Evolutionary conservation across 257 asterid genomes (phyloP), one percentile per base, ranked within the genome.

Genomic region (Solanum etuberosum): DNA sequence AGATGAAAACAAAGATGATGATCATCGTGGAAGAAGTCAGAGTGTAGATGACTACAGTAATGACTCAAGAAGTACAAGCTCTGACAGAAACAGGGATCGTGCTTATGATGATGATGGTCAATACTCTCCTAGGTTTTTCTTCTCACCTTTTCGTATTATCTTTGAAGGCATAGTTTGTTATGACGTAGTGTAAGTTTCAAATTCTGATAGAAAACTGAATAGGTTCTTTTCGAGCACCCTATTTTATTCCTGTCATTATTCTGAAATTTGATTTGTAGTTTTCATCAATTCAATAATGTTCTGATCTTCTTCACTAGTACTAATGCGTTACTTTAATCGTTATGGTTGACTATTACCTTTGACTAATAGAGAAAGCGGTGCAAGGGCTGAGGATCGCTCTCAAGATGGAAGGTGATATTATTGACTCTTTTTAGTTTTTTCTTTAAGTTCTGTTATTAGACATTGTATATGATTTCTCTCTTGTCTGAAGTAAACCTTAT

Each of bases 31-130:
- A 89, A 92, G 96, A 89, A 89, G 96, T 89, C 94, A 61, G 80
- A 92, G 88, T 76, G 43, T 57, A 61, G 95, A 95, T 92, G 94
- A 90, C 65, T 88, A 93, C 90, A 91, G 91, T 76, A 89, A 92
- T 92, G 98, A 93, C 21, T 90, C 98, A 87, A 94, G 98, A 92
- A 92, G 99, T 90, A 94, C 93, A 91, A 95, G 98, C 91, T 93
- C 93, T 87, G 99, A 94, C 76, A 92, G 86, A 84, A 96, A 94
- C 83, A 89, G 91, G 77, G 93, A 90, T 80, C 90, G 89, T 85
- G 89, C 90, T 86, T 91, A 89, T 91, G 99, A 94, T 84, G 95
- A 95, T 83, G 99, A 97, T 90, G 93, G 94, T 73, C 99, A 95
- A 86, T 93, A 94, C 88, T 92, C 98, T 87, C 92, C 96, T 82